Evolutionary conservation across 73 alveolate genomes (phyloP), one percentile per base, ranked within the genome.

Genomic region (Paramecium sexaurelia): DNA sequence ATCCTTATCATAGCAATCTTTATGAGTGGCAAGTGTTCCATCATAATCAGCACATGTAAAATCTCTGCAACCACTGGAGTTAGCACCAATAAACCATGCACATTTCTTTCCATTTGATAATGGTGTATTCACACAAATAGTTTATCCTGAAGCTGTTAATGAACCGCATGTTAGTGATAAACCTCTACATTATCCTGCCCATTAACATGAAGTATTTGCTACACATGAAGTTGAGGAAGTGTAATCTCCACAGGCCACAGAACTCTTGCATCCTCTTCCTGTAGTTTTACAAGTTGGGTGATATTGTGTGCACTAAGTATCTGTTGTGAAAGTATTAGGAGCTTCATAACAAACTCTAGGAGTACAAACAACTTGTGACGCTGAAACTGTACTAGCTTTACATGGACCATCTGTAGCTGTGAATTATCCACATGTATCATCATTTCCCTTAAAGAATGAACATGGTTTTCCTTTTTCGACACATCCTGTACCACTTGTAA

Each of bases 331-430:
- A 10, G 69, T 19, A 7, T 39, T 41, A 2, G 71, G 71, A 17
- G 90, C 90, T 41, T 78, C 73, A 41, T 20, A 22, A 22, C 90
- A 78, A 11, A 78, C 71, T 41, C 24, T 45, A 22, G 90, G 75
- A 17, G 90, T 6, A n/a, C 90, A 78, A 8, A 27, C 43, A 22
- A 29, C 68, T n/a, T 45, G 13, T n/a, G 75, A 1, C n/a, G 90
- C 55, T 9, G 90, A 36, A 33, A 24, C 69, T 3, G 86, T 11
- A 33, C 47, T 61, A 1, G 66, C 37, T 78, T 78, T 40, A 24
- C 90, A 78, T 24, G 90, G 90, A 4, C 90, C 90, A 78, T 78
- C 90, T 5, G 29, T 43, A 22, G 90, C 90, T 22, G 90, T 78
- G 75, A 78, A 78, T 6, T 0, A 4, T 0, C 1, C 15, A 8